phyloP scores from a whole-genome alignment of 2,329 filamentous ascomycete genomes.

The Chrysosporium queenslandicum region DNA sequence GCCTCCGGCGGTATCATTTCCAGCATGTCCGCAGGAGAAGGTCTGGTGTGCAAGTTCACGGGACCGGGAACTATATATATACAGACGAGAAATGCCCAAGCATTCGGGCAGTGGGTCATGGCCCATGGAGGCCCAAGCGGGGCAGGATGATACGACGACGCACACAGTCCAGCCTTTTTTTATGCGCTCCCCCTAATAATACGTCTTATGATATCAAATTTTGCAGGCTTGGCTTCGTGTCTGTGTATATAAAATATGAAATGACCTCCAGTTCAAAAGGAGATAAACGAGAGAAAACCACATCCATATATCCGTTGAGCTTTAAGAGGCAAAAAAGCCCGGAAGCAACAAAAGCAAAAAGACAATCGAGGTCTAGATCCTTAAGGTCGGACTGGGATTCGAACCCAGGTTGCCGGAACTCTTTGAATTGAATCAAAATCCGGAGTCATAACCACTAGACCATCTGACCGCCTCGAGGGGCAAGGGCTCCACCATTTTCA shows the following conservation, averaged over 20 bases:
- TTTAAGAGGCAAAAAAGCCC: not conserved
- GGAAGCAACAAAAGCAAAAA: not conserved
- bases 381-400: conserved; percentile 5
- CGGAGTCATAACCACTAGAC: conserved; percentile 11
- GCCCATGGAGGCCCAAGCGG: conserved; percentile 2
- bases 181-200: not conserved
- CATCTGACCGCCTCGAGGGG: not conserved
- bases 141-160: not conserved
- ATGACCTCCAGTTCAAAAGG: no score
- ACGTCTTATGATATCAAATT: not conserved
- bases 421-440: conserved; percentile 1
- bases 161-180: not conserved
- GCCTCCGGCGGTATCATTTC: conserved; percentile 89
- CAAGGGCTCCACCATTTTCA: not conserved
- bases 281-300: no score
- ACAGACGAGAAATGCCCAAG: conserved; percentile 76
- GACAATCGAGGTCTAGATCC: not conserved
- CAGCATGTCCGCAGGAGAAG: conserved; percentile 70
- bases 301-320: no score
- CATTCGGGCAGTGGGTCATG: conserved; percentile 46
- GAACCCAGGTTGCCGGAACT: conserved; percentile 7
- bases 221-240: no score
- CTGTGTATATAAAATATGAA: no score
- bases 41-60: conserved; percentile 87
- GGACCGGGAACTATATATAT: conserved; percentile 84